Percentiles rank a stretch among this genome's conserved stretches.
Conservation (phyloP, 2,329 filamentous ascomycete genomes). For the Cercospora sp. region DNA sequence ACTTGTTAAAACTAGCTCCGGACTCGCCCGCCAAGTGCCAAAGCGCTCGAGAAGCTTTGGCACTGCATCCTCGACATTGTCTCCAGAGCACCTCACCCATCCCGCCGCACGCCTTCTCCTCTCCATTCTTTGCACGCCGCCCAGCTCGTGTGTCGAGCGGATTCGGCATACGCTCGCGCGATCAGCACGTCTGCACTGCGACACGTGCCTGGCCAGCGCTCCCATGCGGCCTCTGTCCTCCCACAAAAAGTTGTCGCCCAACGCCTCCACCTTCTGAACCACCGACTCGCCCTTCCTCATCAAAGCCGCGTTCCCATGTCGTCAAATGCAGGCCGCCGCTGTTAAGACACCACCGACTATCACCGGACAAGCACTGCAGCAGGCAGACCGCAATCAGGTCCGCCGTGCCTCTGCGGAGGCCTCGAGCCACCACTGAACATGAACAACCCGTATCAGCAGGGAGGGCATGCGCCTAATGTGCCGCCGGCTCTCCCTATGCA, state of each 20-base stretch:
- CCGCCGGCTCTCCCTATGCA: constrained; percentile 24
- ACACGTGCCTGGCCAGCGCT: constrained; percentile 2
- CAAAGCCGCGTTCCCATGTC: constrained; percentile 2
- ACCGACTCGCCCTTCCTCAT: not conserved
- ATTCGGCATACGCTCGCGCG: not conserved
- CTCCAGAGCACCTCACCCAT: constrained; percentile 1
- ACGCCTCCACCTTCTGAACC: not conserved
- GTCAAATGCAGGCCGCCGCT: constrained; percentile 9
- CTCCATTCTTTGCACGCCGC: not conserved
- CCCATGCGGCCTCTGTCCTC: constrained; percentile 1
- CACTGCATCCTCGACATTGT: not conserved
- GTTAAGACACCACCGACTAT: not conserved
- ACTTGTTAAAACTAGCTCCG: not conserved
- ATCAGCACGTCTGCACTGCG: constrained; percentile 1
- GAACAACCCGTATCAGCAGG: constrained; percentile 19
- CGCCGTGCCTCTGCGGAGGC: constrained; percentile 11
- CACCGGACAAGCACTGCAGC: constrained; percentile 2
- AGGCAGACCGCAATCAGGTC: constrained; percentile 7
- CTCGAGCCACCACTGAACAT: constrained; percentile 9
- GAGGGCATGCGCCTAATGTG: constrained; percentile 19
- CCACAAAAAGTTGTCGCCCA: not conserved
- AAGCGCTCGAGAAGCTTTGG: not conserved
- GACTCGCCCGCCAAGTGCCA: not conserved
- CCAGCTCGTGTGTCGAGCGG: not conserved
- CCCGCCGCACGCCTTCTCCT: not conserved